Base-by-base conservation (phyloP, 164 flowering plant genomes). In the Dillenia suffruticosa region DNA sequence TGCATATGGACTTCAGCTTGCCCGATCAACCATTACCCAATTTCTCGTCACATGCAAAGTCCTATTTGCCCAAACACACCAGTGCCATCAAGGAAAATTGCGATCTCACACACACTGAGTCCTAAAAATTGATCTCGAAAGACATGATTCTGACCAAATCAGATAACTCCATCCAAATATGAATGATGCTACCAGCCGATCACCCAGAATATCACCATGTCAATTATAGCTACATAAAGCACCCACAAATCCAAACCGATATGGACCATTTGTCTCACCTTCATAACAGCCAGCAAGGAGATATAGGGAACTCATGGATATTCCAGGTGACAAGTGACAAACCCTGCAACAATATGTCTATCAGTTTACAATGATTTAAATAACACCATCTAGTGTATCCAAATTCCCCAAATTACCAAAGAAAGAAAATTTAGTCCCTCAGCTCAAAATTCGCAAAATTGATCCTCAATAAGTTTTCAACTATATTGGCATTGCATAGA, bases 141-240 rank as follows among this genome's bases (percentile, higher is more conserved):
- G 6, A 17, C 47, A 12, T 58, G 49, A 49, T 54, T 16, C 24
- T 16, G 46, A 40, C 53, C 15, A 51, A 32, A 13, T 22, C 32
- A 58, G 59, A 12, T 8, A 5, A 19, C 48, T 57, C 48, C 54
- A 19, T 52, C 48, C 11, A 32, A 62, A 53, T 32, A 9, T 44
- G 43, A 47, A 40, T 15, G 15, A 61, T 32, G 56, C 22, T 62
- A 19, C 69, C 69, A 77, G 61, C 76, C 56, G 62, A 72, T 75
- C 2, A 72, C 73, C 65, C 72, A 61, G 54, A 65, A 66, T 70
- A 72, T 60, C 79, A 59, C 44, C 65, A 61, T 65, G 58, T 71
- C 68, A 64, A 47, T 57, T 57, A 51, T 32, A 64, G 56, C 46
- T 10, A n/a, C 57, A 58, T 67, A 44, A 24, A 77, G 49, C 47